Evolutionary conservation across 176 grass and related monocot genomes (phyloP).

Genomic region (Thinopyrum elongatum): DNA sequence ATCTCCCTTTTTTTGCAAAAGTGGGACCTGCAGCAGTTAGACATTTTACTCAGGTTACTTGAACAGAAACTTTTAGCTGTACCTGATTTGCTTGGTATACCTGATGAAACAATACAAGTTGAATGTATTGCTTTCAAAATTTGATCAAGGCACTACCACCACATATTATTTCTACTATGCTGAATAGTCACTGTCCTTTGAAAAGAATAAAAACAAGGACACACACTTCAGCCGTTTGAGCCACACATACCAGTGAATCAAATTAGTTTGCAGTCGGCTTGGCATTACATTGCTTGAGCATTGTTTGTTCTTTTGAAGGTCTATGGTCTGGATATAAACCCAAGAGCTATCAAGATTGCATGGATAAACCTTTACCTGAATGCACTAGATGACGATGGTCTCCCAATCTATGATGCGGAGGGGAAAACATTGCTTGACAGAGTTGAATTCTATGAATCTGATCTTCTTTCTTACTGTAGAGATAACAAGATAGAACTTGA

Average conservation of each 20-base stretch:
- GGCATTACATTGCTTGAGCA: neutral
- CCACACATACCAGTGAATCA: neutral
- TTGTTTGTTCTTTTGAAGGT: slow-evolving; percentile 56
- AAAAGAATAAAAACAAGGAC: neutral
- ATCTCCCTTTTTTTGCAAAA: neutral
- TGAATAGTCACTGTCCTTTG: neutral
- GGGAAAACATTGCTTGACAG: slow-evolving; percentile 92
- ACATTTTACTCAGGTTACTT: slow-evolving; percentile 5
- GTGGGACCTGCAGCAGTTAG: neutral
- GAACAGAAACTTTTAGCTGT: neutral
- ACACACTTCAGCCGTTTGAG: neutral
- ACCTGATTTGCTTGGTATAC: neutral
- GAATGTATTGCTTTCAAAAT: neutral
- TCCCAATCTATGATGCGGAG: slow-evolving; percentile 68
- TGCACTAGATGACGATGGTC: slow-evolving; percentile 82
- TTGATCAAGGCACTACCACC: neutral
- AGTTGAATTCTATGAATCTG: slow-evolving; percentile 98
- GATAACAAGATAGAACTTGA: slow-evolving; percentile 93
- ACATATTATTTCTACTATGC: neutral
- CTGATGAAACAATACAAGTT: neutral
- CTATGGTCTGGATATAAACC: slow-evolving; percentile 97
- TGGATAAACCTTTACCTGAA: slow-evolving; percentile 99
- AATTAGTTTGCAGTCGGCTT: slow-evolving; percentile 15
- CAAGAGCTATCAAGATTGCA: slow-evolving; percentile 94
- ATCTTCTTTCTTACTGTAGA: slow-evolving; percentile 94